Evolutionary conservation across 805 yeast genomes (phyloP).

Genomic region (Saturnispora mendoncae): DNA sequence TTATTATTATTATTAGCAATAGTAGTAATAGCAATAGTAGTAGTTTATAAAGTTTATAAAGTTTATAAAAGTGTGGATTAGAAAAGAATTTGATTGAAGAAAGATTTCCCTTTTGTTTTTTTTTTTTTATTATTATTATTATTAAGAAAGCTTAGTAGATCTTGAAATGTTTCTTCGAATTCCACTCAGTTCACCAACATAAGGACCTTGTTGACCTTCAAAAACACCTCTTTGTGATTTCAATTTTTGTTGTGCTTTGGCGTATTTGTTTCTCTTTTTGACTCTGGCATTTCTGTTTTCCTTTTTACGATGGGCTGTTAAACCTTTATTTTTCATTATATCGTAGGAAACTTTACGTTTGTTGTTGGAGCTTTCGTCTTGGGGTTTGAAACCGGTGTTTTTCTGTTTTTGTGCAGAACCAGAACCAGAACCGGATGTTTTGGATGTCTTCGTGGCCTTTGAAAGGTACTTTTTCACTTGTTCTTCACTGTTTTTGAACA

Average conservation of each 20-base stretch:
- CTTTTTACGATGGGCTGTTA: conserved; percentile 87
- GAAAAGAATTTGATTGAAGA: no score
- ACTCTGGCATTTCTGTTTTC: conserved; percentile 93
- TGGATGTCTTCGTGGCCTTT: conserved; percentile 1
- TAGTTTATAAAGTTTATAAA: not conserved
- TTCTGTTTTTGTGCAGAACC: no score
- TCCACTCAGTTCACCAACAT: conserved; percentile 94
- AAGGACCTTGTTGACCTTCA: conserved; percentile 64
- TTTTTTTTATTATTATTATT: not conserved
- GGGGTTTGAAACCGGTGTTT: conserved; percentile 35
- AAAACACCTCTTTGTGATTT: conserved; percentile 87
- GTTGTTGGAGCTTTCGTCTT: conserved; percentile 54
- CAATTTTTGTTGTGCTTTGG: conserved; percentile 87
- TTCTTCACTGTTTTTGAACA: conserved; percentile 8
- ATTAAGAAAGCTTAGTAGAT: conserved; percentile 56
- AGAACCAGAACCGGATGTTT: conserved; percentile 9
- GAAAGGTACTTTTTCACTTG: conserved; percentile 5
- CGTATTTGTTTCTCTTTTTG: conserved; percentile 96
- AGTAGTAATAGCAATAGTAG: no score
- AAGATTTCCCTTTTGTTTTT: no score
- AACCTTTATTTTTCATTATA: conserved; percentile 92
- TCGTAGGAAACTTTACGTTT: conserved; percentile 94
- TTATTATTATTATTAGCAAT: no score
- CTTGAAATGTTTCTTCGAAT: conserved; percentile 89
- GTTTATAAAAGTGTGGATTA: no score